Evolutionary conservation across 805 yeast genomes (phyloP), one percentile per base, ranked within the genome.

Genomic region (Wickerhamomyces xylosicus): DNA sequence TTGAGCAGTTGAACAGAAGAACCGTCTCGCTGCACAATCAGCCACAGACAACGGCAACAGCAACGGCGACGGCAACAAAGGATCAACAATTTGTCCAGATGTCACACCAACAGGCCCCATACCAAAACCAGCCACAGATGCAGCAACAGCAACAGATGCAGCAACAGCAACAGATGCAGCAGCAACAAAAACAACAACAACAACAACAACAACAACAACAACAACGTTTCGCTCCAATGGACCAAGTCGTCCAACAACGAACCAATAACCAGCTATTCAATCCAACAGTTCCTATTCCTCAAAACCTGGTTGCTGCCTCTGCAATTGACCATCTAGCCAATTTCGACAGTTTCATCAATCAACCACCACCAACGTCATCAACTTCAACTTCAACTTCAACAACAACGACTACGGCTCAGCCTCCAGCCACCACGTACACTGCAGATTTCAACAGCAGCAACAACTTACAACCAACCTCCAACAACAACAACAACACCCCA

Each of bases 1-100:
- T 84, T 53, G 90, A 83, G 50, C 85, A 80, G 54, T 63, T 84
- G 53, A 85, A 85, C 53, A 69, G 81, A 50, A 72, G 76, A 53
- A 82, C 92, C 1, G 85, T 83, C 1, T 67, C 61, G 28, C 47
- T 64, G 31, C 59, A 66, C 33, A 48, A 53, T 25, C 52, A 50
- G 41, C 47, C 40, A 41, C 13, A 40, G 36, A n/a, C 32, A 44
- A n/a, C 39, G 41, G 25, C 40, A 41, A 28, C 32, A 31, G n/a
- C 31, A 34, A 20, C 31, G 37, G 16, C 45, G 44, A 34, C n/a
- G 34, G 28, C 36, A 37, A 14, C 35, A 36, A 31, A 37, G 31
- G n/a, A n/a, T n/a, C n/a, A n/a, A n/a, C n/a, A n/a, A n/a, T n/a
- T n/a, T n/a, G n/a, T 25, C 5, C 29, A 9, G 29, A 7, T 7